Evolutionary conservation across 345 rosid genomes (phyloP), one percentile per base, ranked within the genome.

Genomic region (Camelina laxa): DNA sequence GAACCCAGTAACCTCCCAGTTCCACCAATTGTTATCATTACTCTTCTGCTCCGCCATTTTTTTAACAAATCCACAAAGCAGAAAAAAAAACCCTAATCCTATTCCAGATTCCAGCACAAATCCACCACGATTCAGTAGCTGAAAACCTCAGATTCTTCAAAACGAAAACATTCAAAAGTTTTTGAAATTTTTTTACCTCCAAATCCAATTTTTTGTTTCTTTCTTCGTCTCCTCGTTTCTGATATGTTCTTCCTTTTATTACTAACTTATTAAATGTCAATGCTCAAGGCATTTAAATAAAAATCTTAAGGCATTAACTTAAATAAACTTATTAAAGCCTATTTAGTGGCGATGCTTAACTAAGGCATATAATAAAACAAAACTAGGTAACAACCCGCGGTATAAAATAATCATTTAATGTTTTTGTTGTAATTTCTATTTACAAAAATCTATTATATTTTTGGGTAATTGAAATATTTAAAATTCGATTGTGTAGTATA

Each of bases 1-100:
- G 83, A 95, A 95, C 17, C 99, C 99, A 79, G 77, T 82, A 73
- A 95, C 97, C 85, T 94, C 97, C 98, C 97, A 90, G 86, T 85
- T 94, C 97, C 98, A 91, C 70, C 85, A 48, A 65, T 59, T 67
- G 9, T 57, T 56, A 64, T 67, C 48, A 65, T 59, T 67, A 39
- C 67, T 76, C 78, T 80, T 88, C 80, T 81, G 87, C 83, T 92
- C 97, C 83, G 85, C 90, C 99, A 91, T 90, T 27, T 27, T 31
- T 72, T 57, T n/a, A n/a, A 6, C 51, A 44, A 38, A 12, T 47
- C 57, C 39, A 39, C 55, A 17, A 45, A 33, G 9, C 9, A 7
- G 19, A 69, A 62, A 35, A n/a, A 24, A 3, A 38, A 38, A 38
- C 12, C 42, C 75, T 55, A 42, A 64, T 21, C 22, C 41, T 41